These are phyloP conservation scores for Trichoderma gracile DNA, from an alignment of 2,329 filamentous ascomycete species.

Conservation along the genomic window DNA sequence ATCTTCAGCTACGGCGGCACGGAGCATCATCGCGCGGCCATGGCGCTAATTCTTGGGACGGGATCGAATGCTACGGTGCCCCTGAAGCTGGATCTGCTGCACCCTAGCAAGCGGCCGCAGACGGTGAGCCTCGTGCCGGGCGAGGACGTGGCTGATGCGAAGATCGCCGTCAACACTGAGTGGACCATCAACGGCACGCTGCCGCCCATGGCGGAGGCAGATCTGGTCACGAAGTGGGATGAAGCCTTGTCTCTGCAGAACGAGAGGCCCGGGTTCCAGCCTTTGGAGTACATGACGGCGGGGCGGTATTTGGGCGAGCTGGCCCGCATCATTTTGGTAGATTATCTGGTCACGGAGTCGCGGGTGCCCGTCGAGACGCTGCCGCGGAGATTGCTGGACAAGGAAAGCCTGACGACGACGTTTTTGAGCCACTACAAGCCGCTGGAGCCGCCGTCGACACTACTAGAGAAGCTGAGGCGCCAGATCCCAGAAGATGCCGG, in stretches of 20 bases:
- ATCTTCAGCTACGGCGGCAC: conserved; percentile 68
- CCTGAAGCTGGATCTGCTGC: conserved; percentile 62
- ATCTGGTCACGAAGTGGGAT: conserved; percentile 72
- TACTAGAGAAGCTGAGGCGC: conserved; percentile 49
- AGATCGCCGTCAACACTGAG: conserved; percentile 78
- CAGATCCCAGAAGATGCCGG: conserved; percentile 54
- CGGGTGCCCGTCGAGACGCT: conserved; percentile 47
- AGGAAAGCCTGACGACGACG: conserved; percentile 68
- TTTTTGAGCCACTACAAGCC: conserved; percentile 72
- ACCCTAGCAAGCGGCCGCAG: conserved; percentile 60
- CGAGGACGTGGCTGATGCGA: conserved; percentile 52
- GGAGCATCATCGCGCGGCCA: conserved; percentile 64
- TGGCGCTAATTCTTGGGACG: conserved; percentile 81
- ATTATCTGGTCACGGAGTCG: conserved; percentile 56
- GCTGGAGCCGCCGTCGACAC: conserved; percentile 41
- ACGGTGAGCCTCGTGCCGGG: conserved; percentile 52
- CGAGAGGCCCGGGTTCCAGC: conserved; percentile 74
- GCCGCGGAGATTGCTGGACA: conserved; percentile 55
- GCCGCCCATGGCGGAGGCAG: conserved; percentile 62
- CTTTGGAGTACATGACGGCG: conserved; percentile 81
- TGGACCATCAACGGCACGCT: conserved; percentile 79
- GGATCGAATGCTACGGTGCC: conserved; percentile 81
- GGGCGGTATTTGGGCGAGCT: conserved; percentile 78
- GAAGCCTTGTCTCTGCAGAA: conserved; percentile 63
- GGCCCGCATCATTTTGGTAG: conserved; percentile 67